These are phyloP conservation scores for Fusarium falciforme DNA, from an alignment of 2,329 filamentous ascomycete genomes.

Conservation along the genomic window DNA sequence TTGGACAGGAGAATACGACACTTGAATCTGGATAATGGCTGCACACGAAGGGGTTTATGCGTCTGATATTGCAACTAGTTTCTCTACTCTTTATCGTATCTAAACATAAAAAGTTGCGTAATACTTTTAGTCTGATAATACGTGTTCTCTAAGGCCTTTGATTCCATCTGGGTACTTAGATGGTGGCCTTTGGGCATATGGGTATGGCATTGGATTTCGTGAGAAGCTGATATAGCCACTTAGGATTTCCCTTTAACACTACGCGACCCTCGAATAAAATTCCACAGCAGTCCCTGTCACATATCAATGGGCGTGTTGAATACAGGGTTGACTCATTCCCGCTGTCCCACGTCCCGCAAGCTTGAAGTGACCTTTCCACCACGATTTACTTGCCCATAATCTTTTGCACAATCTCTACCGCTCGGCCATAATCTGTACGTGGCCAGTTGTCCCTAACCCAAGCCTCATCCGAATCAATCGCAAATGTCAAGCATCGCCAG, in stretches of 20 bases:
- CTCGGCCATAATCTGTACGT: background rate
- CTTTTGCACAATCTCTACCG: background rate
- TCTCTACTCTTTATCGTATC: background rate
- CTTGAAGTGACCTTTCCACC: background rate
- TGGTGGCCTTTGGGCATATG: too few species aligned
- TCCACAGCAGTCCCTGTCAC: too few species aligned
- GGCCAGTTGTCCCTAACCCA: slow-evolving; percentile 9
- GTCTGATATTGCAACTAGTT: background rate
- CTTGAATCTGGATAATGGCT: background rate
- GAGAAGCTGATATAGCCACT: too few species aligned
- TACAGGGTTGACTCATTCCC: too few species aligned
- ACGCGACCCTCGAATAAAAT: too few species aligned
- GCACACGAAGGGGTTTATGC: background rate
- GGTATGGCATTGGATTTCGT: too few species aligned
- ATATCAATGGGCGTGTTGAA: too few species aligned
- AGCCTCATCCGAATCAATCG: slow-evolving; percentile 11
- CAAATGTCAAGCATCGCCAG: slow-evolving; percentile 22
- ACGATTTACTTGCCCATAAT: background rate
- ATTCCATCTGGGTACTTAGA: background rate
- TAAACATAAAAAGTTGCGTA: background rate
- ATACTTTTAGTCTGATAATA: too few species aligned
- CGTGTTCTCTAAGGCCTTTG: background rate
- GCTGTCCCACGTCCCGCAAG: too few species aligned
- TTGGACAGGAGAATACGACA: background rate
- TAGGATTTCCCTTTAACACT: too few species aligned